Base-by-base conservation (phyloP, 352 stramenopile species). In the Phytophthora citrophthora region DNA sequence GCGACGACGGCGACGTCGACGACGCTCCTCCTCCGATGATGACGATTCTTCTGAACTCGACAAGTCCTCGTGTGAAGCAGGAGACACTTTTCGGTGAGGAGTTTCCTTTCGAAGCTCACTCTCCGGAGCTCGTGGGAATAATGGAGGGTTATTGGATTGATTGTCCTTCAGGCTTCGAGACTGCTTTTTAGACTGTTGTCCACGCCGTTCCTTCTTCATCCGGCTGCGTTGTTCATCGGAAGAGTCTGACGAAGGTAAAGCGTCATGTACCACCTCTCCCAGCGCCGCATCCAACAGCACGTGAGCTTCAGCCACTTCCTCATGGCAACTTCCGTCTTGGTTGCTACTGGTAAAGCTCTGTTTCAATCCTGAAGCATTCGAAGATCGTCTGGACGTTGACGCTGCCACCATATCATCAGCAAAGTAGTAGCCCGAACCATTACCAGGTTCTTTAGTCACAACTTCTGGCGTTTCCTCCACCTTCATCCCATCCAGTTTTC, bases 191-290 rank as follows among this genome's bases (percentile, higher is more conserved):
- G 64, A 55, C 9, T 45, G 45, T 18, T 56, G 31, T 15, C 45
- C 51, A n/a, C 20, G 49, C 11, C 29, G 45, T 8, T 63, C 51
- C n/a, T 63, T 70, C 26, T 53, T 70, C 15, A 32, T 41, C n/a
- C 15, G 59, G 10, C 16, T 50, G 10, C 31, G 48, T 7, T 32
- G 41, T 13, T 43, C 55, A 0, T 56, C 61, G 10, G 62, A 81
- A 1, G 65, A 75, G n/a, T 75, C 70, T 11, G 66, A 71, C 2
- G 69, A 77, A 12, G 76, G 76, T 8, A 84, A 64, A 2, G 70
- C 76, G 34, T 84, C 64, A 5, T 72, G 54, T 6, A 75, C 67
- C 23, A 80, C 76, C 31, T 68, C 46, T 15, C 57, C 58, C 5
- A 68, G 29, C 1, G 41, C 46, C 5, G 36, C 51, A 5, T 47